These are phyloP conservation scores for Pseudoturritis turrita DNA, from an alignment of 345 rosid species.

Conservation along the genomic window DNA sequence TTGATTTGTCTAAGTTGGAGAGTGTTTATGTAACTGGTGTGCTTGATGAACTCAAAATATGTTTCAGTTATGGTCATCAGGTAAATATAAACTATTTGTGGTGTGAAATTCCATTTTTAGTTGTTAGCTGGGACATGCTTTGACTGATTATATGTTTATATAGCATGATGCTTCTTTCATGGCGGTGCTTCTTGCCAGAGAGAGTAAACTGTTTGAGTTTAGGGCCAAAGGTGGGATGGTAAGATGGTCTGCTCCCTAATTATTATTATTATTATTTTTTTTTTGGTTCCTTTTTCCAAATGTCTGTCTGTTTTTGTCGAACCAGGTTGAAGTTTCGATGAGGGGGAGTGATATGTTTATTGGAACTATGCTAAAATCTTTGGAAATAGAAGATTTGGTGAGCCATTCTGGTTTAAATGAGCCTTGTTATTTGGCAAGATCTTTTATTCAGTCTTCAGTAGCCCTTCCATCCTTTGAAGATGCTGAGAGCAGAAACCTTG, in stretches of 20 bases:
- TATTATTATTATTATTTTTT: too few relatives aligned
- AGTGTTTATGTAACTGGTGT: constrained; percentile 71
- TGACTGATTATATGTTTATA: constrained; percentile 29
- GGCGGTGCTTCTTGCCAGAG: constrained; percentile 75
- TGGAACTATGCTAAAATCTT: constrained; percentile 78
- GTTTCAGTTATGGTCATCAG: constrained; percentile 62
- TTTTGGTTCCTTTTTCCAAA: constrained; percentile 16
- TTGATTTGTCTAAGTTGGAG: constrained; percentile 48
- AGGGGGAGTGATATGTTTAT: constrained; percentile 76
- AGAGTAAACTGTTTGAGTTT: constrained; percentile 66
- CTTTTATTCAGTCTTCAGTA: constrained; percentile 61
- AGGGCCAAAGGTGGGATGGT: constrained; percentile 98
- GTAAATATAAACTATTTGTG: constrained; percentile 35
- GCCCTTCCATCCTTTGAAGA: constrained; percentile 38
- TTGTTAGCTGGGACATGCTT: constrained; percentile 27
- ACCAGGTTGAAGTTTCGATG: constrained; percentile 83
- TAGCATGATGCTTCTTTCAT: constrained; percentile 58
- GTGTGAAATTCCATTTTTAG: constrained; percentile 14
- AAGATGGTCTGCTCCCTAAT: constrained; percentile 15
- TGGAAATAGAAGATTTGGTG: constrained; percentile 96
- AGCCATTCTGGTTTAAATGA: constrained; percentile 41
- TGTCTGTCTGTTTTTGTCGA: constrained; percentile 14
- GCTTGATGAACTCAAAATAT: constrained; percentile 86
- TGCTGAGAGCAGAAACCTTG: constrained; percentile 34
- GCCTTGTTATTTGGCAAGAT: constrained; percentile 80